Conservation (phyloP, 148 eudicot genomes). For the Cornus kousa region DNA sequence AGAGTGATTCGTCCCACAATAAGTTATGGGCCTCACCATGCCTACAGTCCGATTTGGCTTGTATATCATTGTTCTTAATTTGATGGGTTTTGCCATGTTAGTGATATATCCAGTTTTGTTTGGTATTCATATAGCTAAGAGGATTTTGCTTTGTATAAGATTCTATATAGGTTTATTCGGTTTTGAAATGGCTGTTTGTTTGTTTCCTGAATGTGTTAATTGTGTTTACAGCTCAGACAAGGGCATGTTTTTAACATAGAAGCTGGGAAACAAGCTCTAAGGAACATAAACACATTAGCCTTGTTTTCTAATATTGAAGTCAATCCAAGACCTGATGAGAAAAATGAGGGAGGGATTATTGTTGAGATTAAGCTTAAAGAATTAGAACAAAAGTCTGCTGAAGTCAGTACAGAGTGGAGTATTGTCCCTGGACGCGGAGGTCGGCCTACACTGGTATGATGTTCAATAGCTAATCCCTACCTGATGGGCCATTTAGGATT, state of each 20-base stretch:
- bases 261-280: slow-evolving; percentile 93
- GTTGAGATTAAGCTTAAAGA: slow-evolving; percentile 97
- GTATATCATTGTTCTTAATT: not conserved
- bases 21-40: no score
- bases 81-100: not conserved
- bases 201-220: slow-evolving; percentile 10
- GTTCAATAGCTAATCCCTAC: slow-evolving; percentile 1
- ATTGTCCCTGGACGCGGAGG: slow-evolving; percentile 94
- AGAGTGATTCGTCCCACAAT: no score
- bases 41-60: no score
- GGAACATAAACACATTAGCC: slow-evolving; percentile 83
- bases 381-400: slow-evolving; percentile 88
- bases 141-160: not conserved
- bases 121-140: not conserved
- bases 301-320: slow-evolving; percentile 96
- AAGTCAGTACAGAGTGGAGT: slow-evolving; percentile 97
- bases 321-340: slow-evolving; percentile 92
- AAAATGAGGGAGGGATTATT: slow-evolving; percentile 88
- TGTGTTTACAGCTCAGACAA: slow-evolving; percentile 65
- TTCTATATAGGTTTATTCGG: not conserved
- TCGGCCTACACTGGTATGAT: slow-evolving; percentile 83
- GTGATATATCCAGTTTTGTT: not conserved
- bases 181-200: not conserved
- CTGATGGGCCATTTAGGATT: not conserved
- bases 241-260: slow-evolving; percentile 88